Base-by-base conservation (phyloP, 2,329 filamentous ascomycete species). In the Exophiala alcalophila region DNA sequence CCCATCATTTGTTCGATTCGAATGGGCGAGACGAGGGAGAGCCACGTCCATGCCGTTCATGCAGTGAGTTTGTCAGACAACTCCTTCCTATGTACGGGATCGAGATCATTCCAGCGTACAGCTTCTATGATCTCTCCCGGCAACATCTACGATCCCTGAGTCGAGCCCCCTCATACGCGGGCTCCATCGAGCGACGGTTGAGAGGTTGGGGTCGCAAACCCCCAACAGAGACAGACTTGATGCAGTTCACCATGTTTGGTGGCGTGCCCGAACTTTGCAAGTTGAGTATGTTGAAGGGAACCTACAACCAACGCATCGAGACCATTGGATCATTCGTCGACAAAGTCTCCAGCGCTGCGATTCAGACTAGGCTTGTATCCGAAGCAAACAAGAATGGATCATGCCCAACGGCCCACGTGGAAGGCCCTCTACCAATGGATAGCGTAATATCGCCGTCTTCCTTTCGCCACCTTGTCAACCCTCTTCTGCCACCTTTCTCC, bases 201-300 rank as follows among this genome's bases (percentile, higher is more conserved):
- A 37, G 47, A 44, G 48, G 51, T 2, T 47, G 51, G 49, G 34
- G 32, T 18, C 39, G 44, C 9, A 47, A 39, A 26, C 30, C 49
- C 9, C 50, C 53, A 18, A 45, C 44, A 4, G 47, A 55, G 8
- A 21, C 40, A 10, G 45, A 56, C 14, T 28, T 56, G n/a, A 38
- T 50, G 5, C 47, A 47, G 14, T 32, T 53, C 20, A 29, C 53
- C 14, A 42, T 52, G 7, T 40, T 52, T 12, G 53, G 53, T 4
- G 54, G 54, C 19, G 37, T 55, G 8, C 23, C 47, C 2, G 40
- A 53, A 27, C 12, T 55, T 15, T 47, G 41, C 28, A 51, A 44
- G 30, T 27, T 55, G 7, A 49, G 41, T 23, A 40, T 53, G 23
- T 37, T 55, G 18, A 50, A 54, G 9, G 53, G 50, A 4, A 52